A percentile compares a stretch with the other conserved stretches of the same genome.
Conservation (phyloP, 2,329 filamentous ascomycete species). For the Cladosporium halotolerans region DNA sequence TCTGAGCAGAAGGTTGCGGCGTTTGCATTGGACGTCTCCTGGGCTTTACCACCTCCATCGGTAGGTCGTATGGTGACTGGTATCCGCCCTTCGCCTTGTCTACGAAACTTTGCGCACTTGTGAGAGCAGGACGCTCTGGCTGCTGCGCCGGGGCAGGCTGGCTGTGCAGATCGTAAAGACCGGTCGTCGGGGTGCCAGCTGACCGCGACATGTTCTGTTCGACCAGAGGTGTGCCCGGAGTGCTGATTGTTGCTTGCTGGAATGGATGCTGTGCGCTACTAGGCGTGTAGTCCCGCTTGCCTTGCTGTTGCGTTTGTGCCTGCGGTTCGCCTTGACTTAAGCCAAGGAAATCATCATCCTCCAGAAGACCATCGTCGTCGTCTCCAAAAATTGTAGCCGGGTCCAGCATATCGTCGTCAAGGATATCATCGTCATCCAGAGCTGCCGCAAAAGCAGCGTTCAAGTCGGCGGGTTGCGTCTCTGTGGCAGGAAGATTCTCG, state of each 20-base stretch:
- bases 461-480: constrained; percentile 45
- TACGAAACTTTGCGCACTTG: constrained; percentile 67
- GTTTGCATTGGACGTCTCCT: constrained; percentile 51
- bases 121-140: constrained; percentile 39
- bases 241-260: constrained; percentile 11
- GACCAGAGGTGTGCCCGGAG: constrained; percentile 16
- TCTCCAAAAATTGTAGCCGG: constrained; percentile 66
- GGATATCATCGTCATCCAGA: constrained; percentile 58
- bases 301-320: neutral
- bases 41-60: constrained; percentile 74
- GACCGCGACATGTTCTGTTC: constrained; percentile 22
- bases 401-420: constrained; percentile 45
- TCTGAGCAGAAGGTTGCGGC: constrained; percentile 22
- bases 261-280: constrained; percentile 1
- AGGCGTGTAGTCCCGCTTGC: constrained; percentile 1
- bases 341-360: constrained; percentile 41
- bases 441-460: constrained; percentile 79
- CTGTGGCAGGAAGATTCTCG: neutral
- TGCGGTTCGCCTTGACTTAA: constrained; percentile 15
- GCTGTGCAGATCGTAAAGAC: constrained; percentile 28
- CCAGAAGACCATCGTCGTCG: constrained; percentile 78
- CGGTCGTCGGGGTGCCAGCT: constrained; percentile 28
- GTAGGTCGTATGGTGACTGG: constrained; percentile 88
- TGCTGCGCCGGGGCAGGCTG: constrained; percentile 12
- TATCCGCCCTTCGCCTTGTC: constrained; percentile 90